Evolutionary conservation across 2,329 filamentous ascomycete genomes (phyloP).

Genomic region (Colletotrichum gigasporum): DNA sequence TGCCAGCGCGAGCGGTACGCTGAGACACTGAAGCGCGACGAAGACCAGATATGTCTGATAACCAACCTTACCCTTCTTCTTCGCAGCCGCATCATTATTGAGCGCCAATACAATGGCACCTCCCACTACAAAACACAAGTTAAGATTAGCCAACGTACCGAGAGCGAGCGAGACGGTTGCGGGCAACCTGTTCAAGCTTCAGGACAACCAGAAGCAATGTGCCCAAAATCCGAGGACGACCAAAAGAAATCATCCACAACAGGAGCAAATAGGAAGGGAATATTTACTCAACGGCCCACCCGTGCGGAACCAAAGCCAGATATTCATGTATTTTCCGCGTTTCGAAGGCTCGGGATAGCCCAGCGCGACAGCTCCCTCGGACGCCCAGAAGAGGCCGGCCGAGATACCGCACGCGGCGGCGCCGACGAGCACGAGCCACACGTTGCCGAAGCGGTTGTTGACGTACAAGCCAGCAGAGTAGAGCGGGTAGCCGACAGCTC

Average conservation of each 20-base stretch:
- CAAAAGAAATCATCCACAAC: too few species aligned
- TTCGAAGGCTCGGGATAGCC: slow-evolving; percentile 58
- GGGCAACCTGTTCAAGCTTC: too few species aligned
- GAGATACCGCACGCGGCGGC: slow-evolving; percentile 57
- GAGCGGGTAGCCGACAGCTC: slow-evolving; percentile 57
- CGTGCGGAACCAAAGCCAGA: slow-evolving; percentile 56
- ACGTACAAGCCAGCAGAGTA: slow-evolving; percentile 58
- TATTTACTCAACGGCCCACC: slow-evolving; percentile 57
- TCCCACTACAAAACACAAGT: too few species aligned
- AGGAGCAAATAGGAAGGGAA: too few species aligned
- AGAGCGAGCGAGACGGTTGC: too few species aligned
- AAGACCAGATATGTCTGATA: slow-evolving; percentile 41
- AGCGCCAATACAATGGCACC: slow-evolving; percentile 56
- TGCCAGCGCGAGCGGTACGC: slow-evolving; percentile 37
- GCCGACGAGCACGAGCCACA: slow-evolving; percentile 60
- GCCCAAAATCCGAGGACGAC: too few species aligned
- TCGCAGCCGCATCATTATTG: slow-evolving; percentile 41
- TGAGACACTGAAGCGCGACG: slow-evolving; percentile 40
- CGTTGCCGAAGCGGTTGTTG: slow-evolving; percentile 60
- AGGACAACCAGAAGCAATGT: too few species aligned
- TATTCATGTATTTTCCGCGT: slow-evolving; percentile 51
- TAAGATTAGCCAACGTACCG: too few species aligned
- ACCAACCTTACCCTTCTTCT: slow-evolving; percentile 37
- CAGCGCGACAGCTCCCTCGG: slow-evolving; percentile 58
- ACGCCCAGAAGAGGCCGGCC: slow-evolving; percentile 60